These are phyloP conservation scores for Ailanthus altissimus DNA, from an alignment of 345 rosid genomes.

Conservation along the genomic window DNA sequence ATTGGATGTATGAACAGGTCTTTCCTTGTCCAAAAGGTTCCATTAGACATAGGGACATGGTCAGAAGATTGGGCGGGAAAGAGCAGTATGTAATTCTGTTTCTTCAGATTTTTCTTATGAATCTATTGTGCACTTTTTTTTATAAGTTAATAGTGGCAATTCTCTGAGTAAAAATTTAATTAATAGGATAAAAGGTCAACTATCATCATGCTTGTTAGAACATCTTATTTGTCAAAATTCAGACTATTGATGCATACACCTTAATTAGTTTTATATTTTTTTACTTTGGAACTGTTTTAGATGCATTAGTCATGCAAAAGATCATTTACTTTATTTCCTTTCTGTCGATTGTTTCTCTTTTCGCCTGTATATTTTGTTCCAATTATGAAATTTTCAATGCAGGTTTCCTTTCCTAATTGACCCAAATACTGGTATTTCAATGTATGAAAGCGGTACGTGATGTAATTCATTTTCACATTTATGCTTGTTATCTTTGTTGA, in stretches of 20 bases:
- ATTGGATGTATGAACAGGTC: slow-evolving; percentile 45
- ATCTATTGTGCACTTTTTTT: background rate
- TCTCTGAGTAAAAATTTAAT: background rate
- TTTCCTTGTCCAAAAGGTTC: slow-evolving; percentile 94
- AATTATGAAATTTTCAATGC: slow-evolving; percentile 19
- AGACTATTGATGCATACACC: background rate
- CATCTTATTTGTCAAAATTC: background rate
- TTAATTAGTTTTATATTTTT: background rate
- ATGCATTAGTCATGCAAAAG: background rate
- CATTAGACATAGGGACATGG: slow-evolving; percentile 70
- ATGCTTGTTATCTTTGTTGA: background rate
- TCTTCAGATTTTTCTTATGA: slow-evolving; percentile 14
- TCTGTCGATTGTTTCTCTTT: background rate
- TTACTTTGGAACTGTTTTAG: background rate
- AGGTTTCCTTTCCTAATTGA: slow-evolving; percentile 87
- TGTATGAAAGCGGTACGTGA: slow-evolving; percentile 81
- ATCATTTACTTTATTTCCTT: background rate
- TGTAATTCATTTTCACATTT: slow-evolving; percentile 6
- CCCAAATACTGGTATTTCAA: slow-evolving; percentile 60
- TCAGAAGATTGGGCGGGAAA: slow-evolving; percentile 71
- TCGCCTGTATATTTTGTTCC: background rate
- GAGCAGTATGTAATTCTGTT: slow-evolving; percentile 56
- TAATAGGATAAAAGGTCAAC: background rate
- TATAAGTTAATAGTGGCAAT: background rate
- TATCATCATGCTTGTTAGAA: background rate